Conservation (phyloP, 495 filamentous ascomycete genomes). For the Xylaria grammica region DNA sequence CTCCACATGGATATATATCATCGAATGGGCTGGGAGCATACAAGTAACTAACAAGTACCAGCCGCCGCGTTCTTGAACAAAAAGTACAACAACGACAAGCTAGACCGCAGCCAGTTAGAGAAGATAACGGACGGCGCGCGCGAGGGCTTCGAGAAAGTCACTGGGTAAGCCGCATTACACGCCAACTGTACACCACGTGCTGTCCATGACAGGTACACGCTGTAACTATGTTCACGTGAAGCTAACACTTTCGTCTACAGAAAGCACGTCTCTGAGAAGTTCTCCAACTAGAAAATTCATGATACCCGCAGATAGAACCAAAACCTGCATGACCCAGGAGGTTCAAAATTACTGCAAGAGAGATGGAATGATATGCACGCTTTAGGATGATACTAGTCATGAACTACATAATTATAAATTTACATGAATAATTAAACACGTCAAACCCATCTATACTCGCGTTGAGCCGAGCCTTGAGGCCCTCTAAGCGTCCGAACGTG, state of each 20-base stretch:
- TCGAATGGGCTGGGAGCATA: neutral
- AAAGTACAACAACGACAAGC: slow-evolving; percentile 58
- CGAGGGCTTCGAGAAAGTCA: slow-evolving; percentile 63
- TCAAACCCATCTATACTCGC: too few relatives aligned
- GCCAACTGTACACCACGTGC: too few relatives aligned
- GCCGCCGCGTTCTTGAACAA: slow-evolving; percentile 56
- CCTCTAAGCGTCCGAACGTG: too few relatives aligned
- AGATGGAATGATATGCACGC: too few relatives aligned
- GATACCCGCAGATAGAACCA: neutral
- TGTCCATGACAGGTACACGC: neutral
- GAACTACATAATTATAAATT: too few relatives aligned
- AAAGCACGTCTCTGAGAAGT: neutral
- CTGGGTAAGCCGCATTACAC: slow-evolving; percentile 48
- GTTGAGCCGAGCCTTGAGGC: too few relatives aligned
- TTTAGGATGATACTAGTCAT: too few relatives aligned
- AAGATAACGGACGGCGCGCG: slow-evolving; percentile 67
- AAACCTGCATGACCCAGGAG: neutral
- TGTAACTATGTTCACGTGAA: neutral
- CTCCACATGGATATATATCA: too few relatives aligned
- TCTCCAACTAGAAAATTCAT: neutral
- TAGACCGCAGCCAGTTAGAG: slow-evolving; percentile 62
- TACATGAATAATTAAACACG: too few relatives aligned
- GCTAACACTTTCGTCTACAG: neutral
- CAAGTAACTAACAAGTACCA: slow-evolving; percentile 27
- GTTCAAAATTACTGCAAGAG: too few relatives aligned